Evolutionary conservation across 2,329 filamentous ascomycete species (phyloP).

Genomic region (Microsporum audouinii): DNA sequence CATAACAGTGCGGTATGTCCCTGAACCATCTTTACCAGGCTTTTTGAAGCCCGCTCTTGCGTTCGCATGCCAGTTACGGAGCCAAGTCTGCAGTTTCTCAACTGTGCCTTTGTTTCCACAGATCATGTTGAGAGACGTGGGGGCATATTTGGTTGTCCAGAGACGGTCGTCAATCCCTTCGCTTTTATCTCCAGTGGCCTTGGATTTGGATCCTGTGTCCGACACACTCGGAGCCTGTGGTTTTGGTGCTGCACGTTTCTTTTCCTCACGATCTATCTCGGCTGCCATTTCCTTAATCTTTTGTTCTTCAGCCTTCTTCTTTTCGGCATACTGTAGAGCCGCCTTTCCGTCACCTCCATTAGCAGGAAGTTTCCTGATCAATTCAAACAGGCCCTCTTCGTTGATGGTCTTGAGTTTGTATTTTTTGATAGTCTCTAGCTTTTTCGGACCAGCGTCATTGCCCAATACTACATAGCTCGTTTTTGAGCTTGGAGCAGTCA

Average conservation of each 20-base stretch:
- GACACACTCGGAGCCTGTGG: slow-evolving; percentile 37
- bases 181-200: slow-evolving; percentile 29
- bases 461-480: slow-evolving; percentile 91
- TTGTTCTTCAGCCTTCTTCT: slow-evolving; percentile 71
- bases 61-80: slow-evolving; percentile 67
- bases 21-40: slow-evolving; percentile 72
- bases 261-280: slow-evolving; percentile 78
- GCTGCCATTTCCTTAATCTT: slow-evolving; percentile 69
- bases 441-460: slow-evolving; percentile 82
- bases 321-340: slow-evolving; percentile 72
- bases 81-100: slow-evolving; percentile 80
- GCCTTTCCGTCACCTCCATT: slow-evolving; percentile 81
- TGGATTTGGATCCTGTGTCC: slow-evolving; percentile 13
- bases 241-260: slow-evolving; percentile 37
- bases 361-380: slow-evolving; percentile 70
- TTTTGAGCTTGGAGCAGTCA: slow-evolving; percentile 72
- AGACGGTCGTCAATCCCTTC: slow-evolving; percentile 49
- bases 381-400: slow-evolving; percentile 78
- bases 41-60: slow-evolving; percentile 73
- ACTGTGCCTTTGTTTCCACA: slow-evolving; percentile 89
- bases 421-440: slow-evolving; percentile 72
- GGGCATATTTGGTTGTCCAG: slow-evolving; percentile 94
- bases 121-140: slow-evolving; percentile 71
- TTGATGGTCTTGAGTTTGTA: slow-evolving; percentile 82
- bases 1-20: slow-evolving; percentile 77